Evolutionary conservation across 371 early-diverging fungal genomes (phyloP).

Genomic region (Parasitella parasitica): DNA sequence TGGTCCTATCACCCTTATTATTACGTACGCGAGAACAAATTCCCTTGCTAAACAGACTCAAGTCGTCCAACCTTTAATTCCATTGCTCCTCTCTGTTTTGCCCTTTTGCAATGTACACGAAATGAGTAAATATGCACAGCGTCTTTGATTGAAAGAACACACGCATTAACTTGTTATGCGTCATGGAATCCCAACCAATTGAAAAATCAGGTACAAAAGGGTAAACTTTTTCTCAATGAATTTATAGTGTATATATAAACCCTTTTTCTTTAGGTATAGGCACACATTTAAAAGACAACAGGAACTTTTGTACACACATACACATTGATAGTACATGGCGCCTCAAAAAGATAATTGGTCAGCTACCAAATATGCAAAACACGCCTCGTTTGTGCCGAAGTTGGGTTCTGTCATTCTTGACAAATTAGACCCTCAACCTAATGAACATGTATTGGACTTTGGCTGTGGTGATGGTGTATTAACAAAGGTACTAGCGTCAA

Average conservation of each 20-base stretch:
- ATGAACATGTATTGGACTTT: conserved; percentile 64
- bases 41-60: too few species aligned
- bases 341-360: conserved; percentile 48
- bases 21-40: too few species aligned
- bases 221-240: background rate
- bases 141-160: too few species aligned
- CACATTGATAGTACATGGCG: background rate
- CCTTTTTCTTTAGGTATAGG: background rate
- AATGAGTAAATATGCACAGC: too few species aligned
- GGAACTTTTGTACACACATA: background rate
- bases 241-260: background rate
- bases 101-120: too few species aligned
- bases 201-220: background rate
- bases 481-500: conserved; percentile 49
- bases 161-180: too few species aligned
- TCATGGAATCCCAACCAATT: background rate
- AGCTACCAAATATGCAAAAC: conserved; percentile 43
- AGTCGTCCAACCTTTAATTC: too few species aligned
- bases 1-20: too few species aligned
- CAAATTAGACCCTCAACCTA: conserved; percentile 47
- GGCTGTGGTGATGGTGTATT: conserved; percentile 75
- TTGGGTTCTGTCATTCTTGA: conserved; percentile 50
- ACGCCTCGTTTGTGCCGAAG: conserved; percentile 64
- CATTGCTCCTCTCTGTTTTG: too few species aligned
- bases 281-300: background rate